These are phyloP conservation scores for Rutidosis leptorrhynchoides DNA, from an alignment of 129 eudicot species.

Conservation along the genomic window DNA sequence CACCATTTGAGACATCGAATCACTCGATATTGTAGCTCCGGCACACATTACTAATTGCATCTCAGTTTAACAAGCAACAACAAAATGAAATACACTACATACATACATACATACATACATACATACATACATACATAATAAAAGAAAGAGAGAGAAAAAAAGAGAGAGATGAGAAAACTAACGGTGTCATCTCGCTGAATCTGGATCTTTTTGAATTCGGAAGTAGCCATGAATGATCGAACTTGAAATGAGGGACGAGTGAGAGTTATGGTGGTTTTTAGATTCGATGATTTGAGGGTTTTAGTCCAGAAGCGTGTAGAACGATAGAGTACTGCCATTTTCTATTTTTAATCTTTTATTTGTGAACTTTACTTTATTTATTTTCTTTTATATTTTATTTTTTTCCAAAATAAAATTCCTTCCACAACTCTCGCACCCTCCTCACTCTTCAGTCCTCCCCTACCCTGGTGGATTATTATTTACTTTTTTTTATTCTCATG, in stretches of 20 bases:
- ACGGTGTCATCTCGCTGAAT: constrained; percentile 80
- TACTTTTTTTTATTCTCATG: too few relatives aligned
- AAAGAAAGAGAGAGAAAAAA: neutral
- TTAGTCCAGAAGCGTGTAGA: constrained; percentile 18
- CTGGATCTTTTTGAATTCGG: constrained; percentile 60
- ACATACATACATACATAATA: neutral
- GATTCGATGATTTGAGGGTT: constrained; percentile 23
- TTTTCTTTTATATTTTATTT: too few relatives aligned
- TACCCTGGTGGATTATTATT: too few relatives aligned
- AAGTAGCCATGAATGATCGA: constrained; percentile 54
- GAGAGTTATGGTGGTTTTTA: constrained; percentile 19
- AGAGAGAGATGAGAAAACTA: neutral
- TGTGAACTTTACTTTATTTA: too few relatives aligned
- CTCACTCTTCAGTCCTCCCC: too few relatives aligned
- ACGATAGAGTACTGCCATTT: constrained; percentile 13
- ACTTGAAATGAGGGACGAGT: constrained; percentile 17
- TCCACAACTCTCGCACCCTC: too few relatives aligned
- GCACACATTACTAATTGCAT: neutral
- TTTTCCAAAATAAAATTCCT: too few relatives aligned
- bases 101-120: neutral
- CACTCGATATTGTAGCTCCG: neutral
- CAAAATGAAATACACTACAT: neutral
- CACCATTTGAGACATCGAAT: neutral
- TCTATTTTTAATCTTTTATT: too few relatives aligned
- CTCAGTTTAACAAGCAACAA: neutral